A percentile compares a stretch with the other conserved stretches of the same genome.
These are phyloP conservation scores for Microstroma glucosiphilum DNA, from an alignment of 1,284 basidiomycete species.

Conservation along the genomic window DNA sequence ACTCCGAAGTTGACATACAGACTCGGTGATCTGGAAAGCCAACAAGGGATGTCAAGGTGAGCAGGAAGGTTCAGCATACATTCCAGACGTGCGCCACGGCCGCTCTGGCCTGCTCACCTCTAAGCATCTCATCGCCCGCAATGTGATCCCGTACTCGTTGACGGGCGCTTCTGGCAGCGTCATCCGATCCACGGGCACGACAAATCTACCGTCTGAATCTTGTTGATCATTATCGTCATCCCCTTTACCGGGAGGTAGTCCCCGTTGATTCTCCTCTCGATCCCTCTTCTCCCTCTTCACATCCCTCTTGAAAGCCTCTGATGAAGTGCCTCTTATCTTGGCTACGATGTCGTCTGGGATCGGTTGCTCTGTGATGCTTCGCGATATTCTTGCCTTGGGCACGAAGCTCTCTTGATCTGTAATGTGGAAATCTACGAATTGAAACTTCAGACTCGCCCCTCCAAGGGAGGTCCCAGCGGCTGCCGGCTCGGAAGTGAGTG, in stretches of 20 bases:
- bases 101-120: conserved; percentile 13
- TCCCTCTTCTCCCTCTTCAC: conserved; percentile 5
- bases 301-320: not conserved
- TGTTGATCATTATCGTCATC: conserved; percentile 10
- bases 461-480: not conserved
- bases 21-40: conserved; percentile 27
- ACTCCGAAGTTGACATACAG: conserved; percentile 36
- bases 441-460: conserved; percentile 10
- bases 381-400: not conserved
- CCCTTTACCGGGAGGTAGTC: conserved; percentile 3
- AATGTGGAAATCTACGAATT: conserved; percentile 21
- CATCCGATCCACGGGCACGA: conserved; percentile 26
- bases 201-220: not conserved
- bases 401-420: not conserved
- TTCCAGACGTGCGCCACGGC: not conserved
- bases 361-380: not conserved
- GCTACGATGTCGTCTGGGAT: conserved; percentile 6
- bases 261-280: conserved; percentile 8
- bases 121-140: conserved; percentile 40
- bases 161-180: conserved; percentile 36
- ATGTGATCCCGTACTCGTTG: conserved; percentile 42
- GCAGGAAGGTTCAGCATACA: not conserved
- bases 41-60: not conserved
- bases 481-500: conserved; percentile 21
- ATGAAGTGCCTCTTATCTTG: conserved; percentile 5